Percentiles rank a stretch among this genome's conserved stretches.
Evolutionary conservation across 1,284 basidiomycete genomes (phyloP).

Genomic region (Cryptococcus jaspeensis): DNA sequence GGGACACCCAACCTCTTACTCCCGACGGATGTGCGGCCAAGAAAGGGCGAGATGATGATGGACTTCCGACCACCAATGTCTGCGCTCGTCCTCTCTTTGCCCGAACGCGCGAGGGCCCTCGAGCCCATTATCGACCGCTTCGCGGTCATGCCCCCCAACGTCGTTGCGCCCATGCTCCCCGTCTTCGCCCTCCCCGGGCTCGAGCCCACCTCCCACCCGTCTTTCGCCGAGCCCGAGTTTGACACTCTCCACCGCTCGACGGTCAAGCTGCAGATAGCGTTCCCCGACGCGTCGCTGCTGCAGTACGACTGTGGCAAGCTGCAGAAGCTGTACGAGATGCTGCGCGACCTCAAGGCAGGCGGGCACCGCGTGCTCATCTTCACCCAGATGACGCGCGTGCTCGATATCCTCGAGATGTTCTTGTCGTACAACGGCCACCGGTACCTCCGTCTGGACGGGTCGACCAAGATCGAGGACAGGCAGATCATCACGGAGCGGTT

Average conservation of each 20-base stretch:
- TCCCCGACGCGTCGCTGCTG: conserved; percentile 83
- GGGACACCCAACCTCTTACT: conserved; percentile 56
- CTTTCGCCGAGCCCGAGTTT: conserved; percentile 54
- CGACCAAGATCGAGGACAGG: conserved; percentile 92
- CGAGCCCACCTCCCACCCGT: conserved; percentile 42
- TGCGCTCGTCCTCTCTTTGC: conserved; percentile 64
- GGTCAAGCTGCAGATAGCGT: conserved; percentile 88
- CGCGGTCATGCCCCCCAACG: conserved; percentile 78
- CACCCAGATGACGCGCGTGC: conserved; percentile 93
- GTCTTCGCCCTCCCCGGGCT: conserved; percentile 37
- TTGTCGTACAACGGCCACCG: conserved; percentile 90
- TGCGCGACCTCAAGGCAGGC: conserved; percentile 78
- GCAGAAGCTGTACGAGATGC: conserved; percentile 73
- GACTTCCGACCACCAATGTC: conserved; percentile 51
- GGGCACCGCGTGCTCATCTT: conserved; percentile 92
- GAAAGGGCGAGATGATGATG: conserved; percentile 28
- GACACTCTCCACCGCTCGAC: conserved; percentile 69
- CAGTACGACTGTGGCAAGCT: conserved; percentile 98
- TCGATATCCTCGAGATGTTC: conserved; percentile 93
- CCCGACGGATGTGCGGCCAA: conserved; percentile 58
- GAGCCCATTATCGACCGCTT: conserved; percentile 67
- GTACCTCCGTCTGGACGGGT: conserved; percentile 88
- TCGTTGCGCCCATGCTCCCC: conserved; percentile 73
- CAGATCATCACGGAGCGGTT: conserved; percentile 97
- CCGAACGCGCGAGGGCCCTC: conserved; percentile 61